Conservation (phyloP, 495 filamentous ascomycete species). For the Parathielavia appendiculata region DNA sequence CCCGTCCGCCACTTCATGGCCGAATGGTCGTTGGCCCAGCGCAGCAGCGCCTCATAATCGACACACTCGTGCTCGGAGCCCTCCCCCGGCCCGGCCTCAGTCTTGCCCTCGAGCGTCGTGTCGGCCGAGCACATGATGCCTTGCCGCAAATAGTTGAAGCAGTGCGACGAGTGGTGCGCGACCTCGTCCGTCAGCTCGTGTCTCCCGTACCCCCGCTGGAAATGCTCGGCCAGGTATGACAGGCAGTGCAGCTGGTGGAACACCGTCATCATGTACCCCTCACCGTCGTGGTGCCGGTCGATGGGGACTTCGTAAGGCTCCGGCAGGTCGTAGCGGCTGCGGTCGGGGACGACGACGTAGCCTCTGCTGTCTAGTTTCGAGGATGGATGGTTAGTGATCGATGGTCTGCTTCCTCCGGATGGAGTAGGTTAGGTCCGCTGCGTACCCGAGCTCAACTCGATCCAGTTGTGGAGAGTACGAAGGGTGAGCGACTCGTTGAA, state of each 20-base stretch:
- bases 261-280: slow-evolving; percentile 47
- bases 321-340: slow-evolving; percentile 33
- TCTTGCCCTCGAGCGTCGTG: slow-evolving; percentile 44
- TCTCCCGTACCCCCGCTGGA: slow-evolving; percentile 39
- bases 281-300: slow-evolving; percentile 33
- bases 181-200: slow-evolving; percentile 35
- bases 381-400: not conserved
- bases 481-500: slow-evolving; percentile 36
- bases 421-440: not conserved
- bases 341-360: slow-evolving; percentile 36
- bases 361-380: slow-evolving; percentile 34
- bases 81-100: slow-evolving; percentile 40
- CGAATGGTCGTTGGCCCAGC: slow-evolving; percentile 38
- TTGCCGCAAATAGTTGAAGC: slow-evolving; percentile 48
- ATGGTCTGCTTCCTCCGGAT: not conserved
- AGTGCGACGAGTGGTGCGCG: slow-evolving; percentile 45
- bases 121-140: slow-evolving; percentile 45
- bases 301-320: slow-evolving; percentile 36
- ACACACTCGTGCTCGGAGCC: slow-evolving; percentile 40
- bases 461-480: slow-evolving; percentile 43
- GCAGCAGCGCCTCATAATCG: slow-evolving; percentile 38
- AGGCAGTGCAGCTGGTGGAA: slow-evolving; percentile 53
- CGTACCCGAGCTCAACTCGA: slow-evolving; percentile 38
- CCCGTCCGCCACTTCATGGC: slow-evolving; percentile 20
- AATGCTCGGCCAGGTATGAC: slow-evolving; percentile 41